Evolutionary conservation across 1,284 basidiomycete genomes (phyloP), one percentile per base, ranked within the genome.

Genomic region (Irpex sp.): DNA sequence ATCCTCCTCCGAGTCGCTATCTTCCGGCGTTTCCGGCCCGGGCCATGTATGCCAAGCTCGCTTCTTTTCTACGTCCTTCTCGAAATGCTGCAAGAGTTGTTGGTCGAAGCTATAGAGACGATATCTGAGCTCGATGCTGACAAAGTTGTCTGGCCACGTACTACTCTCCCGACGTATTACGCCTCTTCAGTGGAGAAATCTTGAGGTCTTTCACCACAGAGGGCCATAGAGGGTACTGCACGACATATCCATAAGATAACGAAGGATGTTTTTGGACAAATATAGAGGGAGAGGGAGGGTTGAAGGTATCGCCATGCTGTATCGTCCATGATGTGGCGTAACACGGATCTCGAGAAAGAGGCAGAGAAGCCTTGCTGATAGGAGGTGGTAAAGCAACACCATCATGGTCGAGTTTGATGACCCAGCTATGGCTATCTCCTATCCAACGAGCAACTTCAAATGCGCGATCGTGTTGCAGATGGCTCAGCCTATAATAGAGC

Each of bases 361-460:
- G 40, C 15, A 11, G 40, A 15, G 40, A 44, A 15, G 15, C 8
- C 15, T 44, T 52, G 47, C 17, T 34, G 2, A 51, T 21, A 37
- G 17, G n/a, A 7, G 51, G 15, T 0, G 68, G 66, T 11, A 51
- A 62, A 9, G 58, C n/a, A 52, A 72, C 64, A 58, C 67, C 69
- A 11, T 55, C 36, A 13, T 56, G 65, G 17, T 67, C 59, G 19
- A 72, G 68, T 4, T 62, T 54, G 52, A 72, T 59, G n/a, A 66
- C 64, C 69, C 69, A 72, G 17, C 64, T 65, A 11, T 59, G 57
- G 6, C 56, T 37, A 65, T 72, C 71, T 63, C 69, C 70, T 54
- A 71, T 64, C 68, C 69, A 71, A 48, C 71, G 70, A 62, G 62
- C 61, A 37, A 66, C 66, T 11, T 64, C 38, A 34, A 71, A 71